Evolutionary conservation across 164 flowering plant species (phyloP), one percentile per base, ranked within the genome.

Genomic region (Annona squamosa): DNA sequence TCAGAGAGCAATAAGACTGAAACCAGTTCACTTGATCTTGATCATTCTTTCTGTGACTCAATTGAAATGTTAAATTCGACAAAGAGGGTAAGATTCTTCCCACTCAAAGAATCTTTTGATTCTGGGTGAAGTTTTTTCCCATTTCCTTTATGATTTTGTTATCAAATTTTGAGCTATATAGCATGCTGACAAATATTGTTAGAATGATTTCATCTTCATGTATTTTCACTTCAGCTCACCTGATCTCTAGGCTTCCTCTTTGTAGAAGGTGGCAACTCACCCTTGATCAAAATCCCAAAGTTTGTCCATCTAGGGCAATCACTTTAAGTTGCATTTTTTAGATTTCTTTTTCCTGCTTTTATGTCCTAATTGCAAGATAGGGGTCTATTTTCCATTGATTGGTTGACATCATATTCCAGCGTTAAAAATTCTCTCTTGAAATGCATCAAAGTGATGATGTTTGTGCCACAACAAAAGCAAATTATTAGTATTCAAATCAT

Each of bases 11-110:
- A 17, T 64, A 78, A 79, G 56, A 59, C n/a, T 52, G 44, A 68
- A 61, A 67, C 16, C 48, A 48, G 72, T 6, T 67, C 48, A 5
- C 73, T 74, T 56, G 78, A 45, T 45, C 45, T 87, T 66, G 76
- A 82, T 68, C 71, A 68, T 66, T 78, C 75, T 65, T 72, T 86
- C 2, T 26, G 46, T 42, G 82, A 73, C 45, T 80, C 82, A 1
- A 1, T 71, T 44, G 84, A 84, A 74, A 79, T 77, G 43, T 71
- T 88, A 70, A 74, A 87, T 77, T 79, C 79, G 46, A 83, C 85
- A 63, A 89, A 88, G 79, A 81, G 71, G 84, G 96, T 91, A 81
- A 77, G 68, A 47, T 19, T 62, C 57, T 61, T 62, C 3, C 17
- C 59, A 43, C 41, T 41, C 37, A 46, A 47, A n/a, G 43, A n/a